Conservation (phyloP, 2,329 filamentous ascomycete genomes). For the Pseudocercospora ulei region DNA sequence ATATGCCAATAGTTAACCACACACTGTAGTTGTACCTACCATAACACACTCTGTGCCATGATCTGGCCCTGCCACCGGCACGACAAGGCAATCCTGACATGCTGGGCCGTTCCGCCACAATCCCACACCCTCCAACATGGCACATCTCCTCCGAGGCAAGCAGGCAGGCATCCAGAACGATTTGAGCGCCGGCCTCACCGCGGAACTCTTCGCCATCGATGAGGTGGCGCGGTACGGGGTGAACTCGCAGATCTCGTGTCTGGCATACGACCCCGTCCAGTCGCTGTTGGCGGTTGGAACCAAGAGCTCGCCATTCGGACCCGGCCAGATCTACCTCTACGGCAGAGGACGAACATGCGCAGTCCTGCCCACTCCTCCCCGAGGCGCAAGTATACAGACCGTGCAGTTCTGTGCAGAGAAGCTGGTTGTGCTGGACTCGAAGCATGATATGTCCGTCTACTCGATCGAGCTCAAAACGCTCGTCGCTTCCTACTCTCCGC, state of each 20-base stretch:
- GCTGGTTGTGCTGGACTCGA: slow-evolving; percentile 72
- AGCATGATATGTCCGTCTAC: slow-evolving; percentile 77
- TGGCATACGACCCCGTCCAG: slow-evolving; percentile 89
- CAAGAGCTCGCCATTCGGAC: slow-evolving; percentile 72
- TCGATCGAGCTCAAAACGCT: slow-evolving; percentile 62
- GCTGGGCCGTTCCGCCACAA: background rate
- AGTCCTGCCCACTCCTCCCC: slow-evolving; percentile 59
- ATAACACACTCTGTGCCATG: background rate
- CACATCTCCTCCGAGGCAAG: slow-evolving; percentile 79
- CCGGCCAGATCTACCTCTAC: slow-evolving; percentile 80
- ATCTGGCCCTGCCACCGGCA: background rate
- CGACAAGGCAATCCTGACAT: background rate
- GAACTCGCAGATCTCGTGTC: slow-evolving; percentile 54
- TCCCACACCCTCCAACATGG: slow-evolving; percentile 48
- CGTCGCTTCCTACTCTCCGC: slow-evolving; percentile 61
- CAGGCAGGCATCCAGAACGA: slow-evolving; percentile 89
- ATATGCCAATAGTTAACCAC: background rate
- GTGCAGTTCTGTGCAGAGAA: slow-evolving; percentile 81
- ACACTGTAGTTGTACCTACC: background rate
- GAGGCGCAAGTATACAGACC: slow-evolving; percentile 59
- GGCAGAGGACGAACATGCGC: slow-evolving; percentile 73
- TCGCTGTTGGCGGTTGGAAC: slow-evolving; percentile 89
- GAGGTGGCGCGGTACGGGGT: slow-evolving; percentile 74
- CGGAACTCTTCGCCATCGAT: slow-evolving; percentile 71
- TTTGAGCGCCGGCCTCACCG: slow-evolving; percentile 68